Evolutionary conservation across 805 yeast genomes (phyloP).

Genomic region (Lipomyces orientalis): DNA sequence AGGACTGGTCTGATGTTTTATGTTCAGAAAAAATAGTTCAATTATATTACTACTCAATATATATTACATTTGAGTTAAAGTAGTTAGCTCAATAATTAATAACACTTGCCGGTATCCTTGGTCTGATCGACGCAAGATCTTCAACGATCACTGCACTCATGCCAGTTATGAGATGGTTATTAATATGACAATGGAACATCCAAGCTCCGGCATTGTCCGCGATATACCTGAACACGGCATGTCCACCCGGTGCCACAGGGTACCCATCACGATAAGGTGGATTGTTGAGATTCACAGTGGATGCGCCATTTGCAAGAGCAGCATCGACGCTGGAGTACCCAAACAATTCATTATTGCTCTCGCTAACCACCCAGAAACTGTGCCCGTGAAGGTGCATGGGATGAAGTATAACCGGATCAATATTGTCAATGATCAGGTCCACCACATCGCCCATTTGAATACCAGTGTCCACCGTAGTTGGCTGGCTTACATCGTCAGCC

Average conservation of each 20-base stretch:
- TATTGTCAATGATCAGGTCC: conserved; percentile 78
- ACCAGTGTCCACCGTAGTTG: conserved; percentile 47
- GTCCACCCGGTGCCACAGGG: conserved; percentile 79
- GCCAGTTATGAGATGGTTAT: conserved; percentile 12
- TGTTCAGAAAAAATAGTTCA: too few species aligned
- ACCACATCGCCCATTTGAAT: conserved; percentile 66
- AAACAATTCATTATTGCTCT: conserved; percentile 50
- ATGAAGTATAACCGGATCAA: conserved; percentile 80
- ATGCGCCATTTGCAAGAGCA: conserved; percentile 26
- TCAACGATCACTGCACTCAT: conserved; percentile 16
- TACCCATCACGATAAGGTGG: conserved; percentile 87
- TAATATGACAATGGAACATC: conserved; percentile 77
- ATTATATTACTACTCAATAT: too few species aligned
- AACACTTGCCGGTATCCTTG: too few species aligned
- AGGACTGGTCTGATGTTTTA: too few species aligned
- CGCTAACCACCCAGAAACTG: conserved; percentile 63
- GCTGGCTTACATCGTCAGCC: neutral
- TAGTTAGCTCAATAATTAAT: too few species aligned
- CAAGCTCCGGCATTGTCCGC: conserved; percentile 97
- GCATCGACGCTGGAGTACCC: conserved; percentile 37
- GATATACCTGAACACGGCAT: conserved; percentile 81
- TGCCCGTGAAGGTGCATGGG: conserved; percentile 84
- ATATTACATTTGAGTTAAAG: too few species aligned
- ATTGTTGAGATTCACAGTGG: conserved; percentile 54
- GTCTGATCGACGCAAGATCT: neutral